Base-by-base conservation (phyloP, 1,284 basidiomycete genomes). In the Ustilago trichophora region DNA sequence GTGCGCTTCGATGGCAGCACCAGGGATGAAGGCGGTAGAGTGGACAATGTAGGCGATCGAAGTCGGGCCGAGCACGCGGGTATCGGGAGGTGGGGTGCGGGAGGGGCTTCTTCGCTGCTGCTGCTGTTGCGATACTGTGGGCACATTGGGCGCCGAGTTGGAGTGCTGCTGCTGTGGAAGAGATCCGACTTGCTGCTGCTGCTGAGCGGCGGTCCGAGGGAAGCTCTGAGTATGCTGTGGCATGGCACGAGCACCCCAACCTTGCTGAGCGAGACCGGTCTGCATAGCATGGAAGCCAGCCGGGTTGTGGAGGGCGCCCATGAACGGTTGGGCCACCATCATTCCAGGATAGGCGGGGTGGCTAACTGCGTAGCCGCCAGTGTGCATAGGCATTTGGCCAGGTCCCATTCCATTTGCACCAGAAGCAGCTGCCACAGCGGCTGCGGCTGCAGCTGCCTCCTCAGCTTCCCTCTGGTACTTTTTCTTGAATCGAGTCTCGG, bases 401-500 rank as follows among this genome's bases (percentile, higher is more conserved):
- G 53, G 16, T 4, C 34, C 34, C 24, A 54, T 16, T 16, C 60
- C 49, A 27, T 38, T 49, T 22, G 58, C 27, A 21, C 58, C 53
- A 5, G 62, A 65, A 8, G 65, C 49, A 32, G 52, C 69, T 18
- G 69, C 73, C 4, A 60, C 69, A 19, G 63, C 63, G 10, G 72
- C 72, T 0, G 64, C 67, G 3, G 70, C 68, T 1, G 83, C 83
- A 0, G 84, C 83, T 65, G 91, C 89, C 71, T 89, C 89, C 67
- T 89, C 89, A 37, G 87, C 65, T 73, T 76, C 72, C 12, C 68
- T 38, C 50, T 78, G 75, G n/a, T 90, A 89, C 84, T 93, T 92
- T 85, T 95, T 95, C 85, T 97, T 97, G 86, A 97, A 98, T 12
- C 94, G 88, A 0, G 94, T 98, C 82, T 98, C 95, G 16, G 94